phyloP scores from a whole-genome alignment of 106 monocot species.

The Dendrobium huoshanense region DNA sequence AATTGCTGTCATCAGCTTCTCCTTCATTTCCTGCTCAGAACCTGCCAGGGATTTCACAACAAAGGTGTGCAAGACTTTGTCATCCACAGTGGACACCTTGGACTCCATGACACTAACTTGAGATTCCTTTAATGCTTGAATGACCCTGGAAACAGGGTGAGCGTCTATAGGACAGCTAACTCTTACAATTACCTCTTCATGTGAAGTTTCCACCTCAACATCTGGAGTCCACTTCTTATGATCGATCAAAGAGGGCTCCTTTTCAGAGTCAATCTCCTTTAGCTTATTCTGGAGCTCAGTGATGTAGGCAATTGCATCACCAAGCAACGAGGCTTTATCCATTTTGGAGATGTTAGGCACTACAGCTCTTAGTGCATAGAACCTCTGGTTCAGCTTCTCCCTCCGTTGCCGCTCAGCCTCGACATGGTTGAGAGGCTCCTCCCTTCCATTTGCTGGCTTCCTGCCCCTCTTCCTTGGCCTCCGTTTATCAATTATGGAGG shows the following conservation, averaged over 20 bases:
- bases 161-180: slow-evolving; percentile 67
- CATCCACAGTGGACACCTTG: slow-evolving; percentile 30
- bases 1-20: slow-evolving; percentile 63
- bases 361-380: slow-evolving; percentile 61
- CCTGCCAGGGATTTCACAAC: slow-evolving; percentile 46
- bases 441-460: slow-evolving; percentile 71
- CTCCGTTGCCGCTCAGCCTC: slow-evolving; percentile 73
- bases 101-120: slow-evolving; percentile 52
- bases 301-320: slow-evolving; percentile 69
- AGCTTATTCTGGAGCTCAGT: slow-evolving; percentile 67
- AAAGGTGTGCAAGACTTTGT: slow-evolving; percentile 68
- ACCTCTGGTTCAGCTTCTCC: slow-evolving; percentile 81
- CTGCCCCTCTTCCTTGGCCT: slow-evolving; percentile 58
- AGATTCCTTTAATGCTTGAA: slow-evolving; percentile 63
- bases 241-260: slow-evolving; percentile 9
- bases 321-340: slow-evolving; percentile 69
- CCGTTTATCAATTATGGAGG: slow-evolving; percentile 17
- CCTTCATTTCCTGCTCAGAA: slow-evolving; percentile 46
- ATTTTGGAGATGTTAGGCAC: slow-evolving; percentile 84
- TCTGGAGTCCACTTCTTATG: slow-evolving; percentile 14
- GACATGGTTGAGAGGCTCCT: slow-evolving; percentile 66
- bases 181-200: slow-evolving; percentile 57
- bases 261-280: slow-evolving; percentile 60
- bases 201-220: slow-evolving; percentile 40
- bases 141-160: slow-evolving; percentile 62